phyloP scores from a whole-genome alignment of 2,329 filamentous ascomycete genomes.

The Clonostachys rhizophaga region DNA sequence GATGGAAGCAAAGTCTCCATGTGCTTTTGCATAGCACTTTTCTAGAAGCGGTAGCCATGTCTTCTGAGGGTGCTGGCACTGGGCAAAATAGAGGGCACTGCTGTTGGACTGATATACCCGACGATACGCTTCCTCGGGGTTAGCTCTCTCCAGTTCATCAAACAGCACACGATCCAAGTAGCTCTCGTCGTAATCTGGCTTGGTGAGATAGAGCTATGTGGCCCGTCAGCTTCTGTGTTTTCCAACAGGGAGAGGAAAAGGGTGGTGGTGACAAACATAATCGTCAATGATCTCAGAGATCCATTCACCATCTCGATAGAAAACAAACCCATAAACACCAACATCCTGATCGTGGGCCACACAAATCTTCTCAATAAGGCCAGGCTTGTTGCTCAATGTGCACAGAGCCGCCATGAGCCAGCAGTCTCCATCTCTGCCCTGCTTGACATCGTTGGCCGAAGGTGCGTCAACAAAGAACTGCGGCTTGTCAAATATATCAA shows the following conservation, averaged over 20 bases:
- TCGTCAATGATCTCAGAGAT: conserved; percentile 54
- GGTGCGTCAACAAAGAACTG: conserved; percentile 75
- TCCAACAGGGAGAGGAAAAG: neutral
- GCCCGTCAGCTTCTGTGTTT: neutral
- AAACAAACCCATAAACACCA: conserved; percentile 83
- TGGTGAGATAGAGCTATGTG: conserved; percentile 36
- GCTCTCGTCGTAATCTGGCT: conserved; percentile 57
- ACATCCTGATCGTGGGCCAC: conserved; percentile 68
- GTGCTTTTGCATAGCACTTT: conserved; percentile 77
- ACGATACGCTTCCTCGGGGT: conserved; percentile 56
- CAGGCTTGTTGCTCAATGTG: conserved; percentile 69
- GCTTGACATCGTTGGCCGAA: conserved; percentile 71
- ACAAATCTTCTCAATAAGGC: conserved; percentile 68
- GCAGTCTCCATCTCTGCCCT: conserved; percentile 76
- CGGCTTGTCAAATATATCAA: conserved; percentile 72
- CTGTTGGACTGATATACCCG: conserved; percentile 71
- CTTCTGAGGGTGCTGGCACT: conserved; percentile 70
- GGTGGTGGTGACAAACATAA: conserved; percentile 24
- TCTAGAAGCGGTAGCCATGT: conserved; percentile 78
- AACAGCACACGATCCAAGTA: conserved; percentile 39
- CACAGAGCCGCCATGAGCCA: conserved; percentile 82
- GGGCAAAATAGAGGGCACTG: conserved; percentile 70
- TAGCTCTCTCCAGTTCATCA: conserved; percentile 38
- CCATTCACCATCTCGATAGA: conserved; percentile 77
- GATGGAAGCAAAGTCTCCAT: conserved; percentile 73